Evolutionary conservation across 2,329 filamentous ascomycete species (phyloP), one percentile per base, ranked within the genome.

Genomic region (Scedosporium dehoogii): DNA sequence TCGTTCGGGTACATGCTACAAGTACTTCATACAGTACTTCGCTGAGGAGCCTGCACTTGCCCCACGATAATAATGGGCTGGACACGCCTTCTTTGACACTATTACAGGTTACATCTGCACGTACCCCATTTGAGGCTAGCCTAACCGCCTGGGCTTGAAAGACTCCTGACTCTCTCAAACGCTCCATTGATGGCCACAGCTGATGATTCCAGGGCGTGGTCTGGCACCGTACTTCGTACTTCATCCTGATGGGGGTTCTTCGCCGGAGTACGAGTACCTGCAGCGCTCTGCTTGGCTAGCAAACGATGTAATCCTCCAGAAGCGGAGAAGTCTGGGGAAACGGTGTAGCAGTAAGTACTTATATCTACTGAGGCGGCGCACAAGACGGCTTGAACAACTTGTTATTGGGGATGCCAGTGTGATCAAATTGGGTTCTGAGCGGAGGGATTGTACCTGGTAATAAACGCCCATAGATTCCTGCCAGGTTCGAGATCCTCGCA

Each of bases 261-360:
- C 44, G 4, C 51, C n/a, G 23, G 51, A 55, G 51, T 55, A 55
- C 51, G 14, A 55, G 51, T 55, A 55, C 51, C 51, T 55, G 51
- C 51, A 55, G 51, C 51, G 16, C 12, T 23, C 51, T 55, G 21
- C 51, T 55, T 55, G 23, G 51, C 21, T 55, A 12, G 51, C 18
- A 55, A 27, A n/a, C 51, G 51, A 55, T 55, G 51, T 55, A 29
- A 55, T 55, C 51, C 51, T 55, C 51, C 21, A 55, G 51, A 55
- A 55, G 51, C 18, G 51, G 18, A 29, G 23, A 23, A 23, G 51
- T 55, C 51, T 55, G 51, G 51, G 51, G 51, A 23, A 14, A 27
- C 12, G 9, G 12, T 55, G 21, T 23, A 16, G 18, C 51, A 16
- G 18, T 21, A 48, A 48, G 44, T 48, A 48, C 16, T 48, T 48